phyloP scores from a whole-genome alignment of 139 green algal genomes.

The Zygnema circumcarinatum region DNA sequence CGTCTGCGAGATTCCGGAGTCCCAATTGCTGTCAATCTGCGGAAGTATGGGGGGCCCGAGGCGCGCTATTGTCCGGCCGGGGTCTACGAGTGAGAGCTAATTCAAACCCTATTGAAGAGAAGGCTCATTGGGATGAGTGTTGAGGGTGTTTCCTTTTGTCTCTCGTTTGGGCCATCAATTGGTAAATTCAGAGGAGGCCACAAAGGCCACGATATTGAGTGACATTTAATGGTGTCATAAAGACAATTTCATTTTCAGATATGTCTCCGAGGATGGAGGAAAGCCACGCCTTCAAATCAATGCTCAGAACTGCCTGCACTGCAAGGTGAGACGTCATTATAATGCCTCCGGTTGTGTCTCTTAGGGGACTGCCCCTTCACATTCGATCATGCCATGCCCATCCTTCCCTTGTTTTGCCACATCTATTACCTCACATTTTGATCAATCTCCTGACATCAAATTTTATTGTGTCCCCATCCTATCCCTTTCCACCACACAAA shows the following conservation, averaged over 20 bases:
- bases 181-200: background rate
- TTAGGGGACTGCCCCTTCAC: too few relatives aligned
- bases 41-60: conserved; percentile 82
- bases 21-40: conserved; percentile 72
- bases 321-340: conserved; percentile 76
- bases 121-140: conserved; percentile 1
- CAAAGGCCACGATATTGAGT: too few relatives aligned
- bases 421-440: too few relatives aligned
- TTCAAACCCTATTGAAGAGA: background rate
- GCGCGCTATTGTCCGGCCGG: conserved; percentile 74
- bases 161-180: conserved; percentile 47
- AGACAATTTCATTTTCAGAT: conserved; percentile 24
- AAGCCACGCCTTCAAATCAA: conserved; percentile 80
- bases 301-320: conserved; percentile 97
- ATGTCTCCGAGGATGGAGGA: conserved; percentile 41
- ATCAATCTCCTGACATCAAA: too few relatives aligned
- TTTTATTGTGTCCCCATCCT: too few relatives aligned
- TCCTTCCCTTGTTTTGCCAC: too few relatives aligned
- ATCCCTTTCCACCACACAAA: too few relatives aligned
- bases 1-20: conserved; percentile 72
- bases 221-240: too few relatives aligned
- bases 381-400: too few relatives aligned
- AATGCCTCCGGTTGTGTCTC: background rate
- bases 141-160: background rate
- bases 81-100: conserved; percentile 94